phyloP scores from a whole-genome alignment of 2,329 filamentous ascomycete genomes.

The Neospermospora avenae region DNA sequence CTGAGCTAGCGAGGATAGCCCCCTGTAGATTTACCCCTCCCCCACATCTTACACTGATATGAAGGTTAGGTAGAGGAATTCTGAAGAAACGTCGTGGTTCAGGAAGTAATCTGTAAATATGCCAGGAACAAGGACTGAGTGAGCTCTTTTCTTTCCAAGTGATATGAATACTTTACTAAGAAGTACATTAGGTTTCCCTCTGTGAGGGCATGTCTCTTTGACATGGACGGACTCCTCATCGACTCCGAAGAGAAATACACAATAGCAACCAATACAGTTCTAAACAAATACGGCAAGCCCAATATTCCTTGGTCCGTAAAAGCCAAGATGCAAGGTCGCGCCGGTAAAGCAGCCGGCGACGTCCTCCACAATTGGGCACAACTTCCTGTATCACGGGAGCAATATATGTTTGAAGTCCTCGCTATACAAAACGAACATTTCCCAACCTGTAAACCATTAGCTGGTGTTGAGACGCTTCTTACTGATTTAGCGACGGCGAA shows the following conservation, averaged over 20 bases:
- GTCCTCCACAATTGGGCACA: constrained; percentile 76
- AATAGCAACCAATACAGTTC: constrained; percentile 74
- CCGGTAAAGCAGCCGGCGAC: constrained; percentile 42
- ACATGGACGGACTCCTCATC: constrained; percentile 97
- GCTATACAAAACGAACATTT: constrained; percentile 71
- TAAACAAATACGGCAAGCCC: constrained; percentile 70
- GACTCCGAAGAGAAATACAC: constrained; percentile 94
- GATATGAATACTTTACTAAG: neutral
- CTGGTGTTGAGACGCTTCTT: constrained; percentile 72
- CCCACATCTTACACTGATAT: neutral
- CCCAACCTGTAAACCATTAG: constrained; percentile 69
- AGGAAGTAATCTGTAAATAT: neutral
- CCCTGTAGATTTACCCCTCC: constrained; percentile 8
- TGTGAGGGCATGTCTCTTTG: constrained; percentile 89
- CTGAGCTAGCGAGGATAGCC: neutral
- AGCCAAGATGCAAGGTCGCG: constrained; percentile 61
- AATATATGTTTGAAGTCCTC: constrained; percentile 59
- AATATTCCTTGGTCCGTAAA: constrained; percentile 90
- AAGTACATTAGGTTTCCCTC: constrained; percentile 62
- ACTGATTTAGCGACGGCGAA: constrained; percentile 43
- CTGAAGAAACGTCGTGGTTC: neutral
- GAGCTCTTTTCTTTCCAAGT: neutral
- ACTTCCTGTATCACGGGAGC: constrained; percentile 69
- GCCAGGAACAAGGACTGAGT: constrained; percentile 21
- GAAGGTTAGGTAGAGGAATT: neutral